A percentile compares a stretch with the other conserved stretches of the same genome.
phyloP scores from a whole-genome alignment of 129 eudicot genomes.

The sunflower (Helianthus annuus) region HanXRQr2.0-SUNRISE NC_035437.2:170637694-170638193 shows the following conservation, averaged over 20 bases:
- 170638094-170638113: slow-evolving; percentile 1
- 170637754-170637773: slow-evolving; percentile 17
- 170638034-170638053: not conserved
- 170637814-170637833: slow-evolving; percentile 19
- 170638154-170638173: no score
- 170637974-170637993: slow-evolving; percentile 55
- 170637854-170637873: slow-evolving; percentile 56
- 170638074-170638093: not conserved
- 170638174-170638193: no score
- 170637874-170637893: slow-evolving; percentile 50
- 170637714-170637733: not conserved
- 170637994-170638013: not conserved
- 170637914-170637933: slow-evolving; percentile 53
- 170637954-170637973: slow-evolving; percentile 56
- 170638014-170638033: not conserved
- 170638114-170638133: not conserved
- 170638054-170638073: not conserved
- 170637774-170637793: not conserved
- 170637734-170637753: not conserved
- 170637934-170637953: slow-evolving; percentile 63
- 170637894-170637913: slow-evolving; percentile 44
- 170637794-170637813: slow-evolving; percentile 6
- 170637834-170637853: slow-evolving; percentile 25
- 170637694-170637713: not conserved
- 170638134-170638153: no score